Evolutionary conservation across 2,329 filamentous ascomycete genomes (phyloP), one percentile per base, ranked within the genome.

Genomic region (Botrytis paeoniae): DNA sequence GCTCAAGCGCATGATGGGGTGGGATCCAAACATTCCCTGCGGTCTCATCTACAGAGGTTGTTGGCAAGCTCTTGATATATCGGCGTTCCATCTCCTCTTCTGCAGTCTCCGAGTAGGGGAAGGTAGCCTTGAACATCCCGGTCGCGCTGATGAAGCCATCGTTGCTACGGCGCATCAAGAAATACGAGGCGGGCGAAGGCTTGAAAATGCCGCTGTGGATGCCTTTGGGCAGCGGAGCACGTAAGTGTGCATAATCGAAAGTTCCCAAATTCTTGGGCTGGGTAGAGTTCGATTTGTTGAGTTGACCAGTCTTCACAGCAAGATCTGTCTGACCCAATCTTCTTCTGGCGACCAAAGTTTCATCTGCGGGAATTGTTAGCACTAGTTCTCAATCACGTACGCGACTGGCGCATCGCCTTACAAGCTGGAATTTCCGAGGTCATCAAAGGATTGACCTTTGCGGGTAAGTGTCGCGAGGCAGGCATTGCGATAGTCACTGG

Each of bases 21-120:
- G 94, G 90, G 69, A 98, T 95, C 96, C 96, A 99, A 70, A 99
- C 90, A 82, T 98, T 99, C 63, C 96, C 96, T 39, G 96, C 96
- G 43, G 96, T 94, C 85, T 98, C 96, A 81, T 98, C 95, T 73
- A 87, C 87, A 78, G 94, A 97, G 16, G 95, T 97, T 43, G 92
- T 92, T 48, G 89, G 83, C 41, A 96, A 90, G 10, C 88, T 89
- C 85, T 97, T 98, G 83, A 99, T 91, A 83, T 94, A 95, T 79
- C 88, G 89, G 81, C 93, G 91, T 85, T 97, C 93, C 2, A 84
- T 83, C 78, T 93, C 89, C 80, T 96, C 93, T 77, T 96, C 92
- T 43, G 86, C 84, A 32, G 87, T 84, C 75, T 91, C 89, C 61
- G 93, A 91, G 83, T 92, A 94, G 12, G 93, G 93, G 80, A 95